These are phyloP conservation scores for Phytophthora capsici DNA, from an alignment of 352 stramenopile genomes.

Conservation along the genomic window DNA sequence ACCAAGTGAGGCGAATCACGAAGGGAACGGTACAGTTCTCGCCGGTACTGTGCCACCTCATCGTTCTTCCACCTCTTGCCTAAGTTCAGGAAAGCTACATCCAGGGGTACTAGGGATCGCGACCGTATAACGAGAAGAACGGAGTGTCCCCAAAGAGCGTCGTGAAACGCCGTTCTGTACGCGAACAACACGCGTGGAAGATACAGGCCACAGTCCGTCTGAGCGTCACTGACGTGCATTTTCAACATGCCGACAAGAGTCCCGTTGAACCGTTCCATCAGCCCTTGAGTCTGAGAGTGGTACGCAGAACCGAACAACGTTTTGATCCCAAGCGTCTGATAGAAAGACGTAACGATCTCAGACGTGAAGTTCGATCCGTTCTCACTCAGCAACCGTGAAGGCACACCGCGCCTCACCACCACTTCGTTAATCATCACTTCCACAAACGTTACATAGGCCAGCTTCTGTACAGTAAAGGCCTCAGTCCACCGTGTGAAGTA, in stretches of 20 bases:
- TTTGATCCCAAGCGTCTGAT: background rate
- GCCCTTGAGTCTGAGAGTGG: background rate
- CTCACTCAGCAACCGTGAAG: too few relatives aligned
- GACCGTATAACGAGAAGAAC: background rate
- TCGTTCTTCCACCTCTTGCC: background rate
- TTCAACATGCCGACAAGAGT: background rate
- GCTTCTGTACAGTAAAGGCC: background rate
- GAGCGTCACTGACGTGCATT: too few relatives aligned
- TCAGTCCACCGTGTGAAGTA: background rate
- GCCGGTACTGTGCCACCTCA: background rate
- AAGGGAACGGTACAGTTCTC: background rate
- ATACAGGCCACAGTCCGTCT: too few relatives aligned
- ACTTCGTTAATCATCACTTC: background rate
- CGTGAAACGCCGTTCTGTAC: too few relatives aligned
- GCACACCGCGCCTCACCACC: too few relatives aligned
- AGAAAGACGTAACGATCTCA: background rate
- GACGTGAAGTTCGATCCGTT: too few relatives aligned
- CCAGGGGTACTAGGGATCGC: background rate
- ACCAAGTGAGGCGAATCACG: background rate
- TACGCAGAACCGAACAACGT: background rate
- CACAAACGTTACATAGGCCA: background rate
- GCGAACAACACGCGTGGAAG: too few relatives aligned
- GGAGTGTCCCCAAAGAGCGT: background rate
- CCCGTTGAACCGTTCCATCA: background rate
- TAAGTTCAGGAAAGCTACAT: background rate